Conservation (phyloP, 202 grass and related monocot species). For the Panicum hallii region DNA sequence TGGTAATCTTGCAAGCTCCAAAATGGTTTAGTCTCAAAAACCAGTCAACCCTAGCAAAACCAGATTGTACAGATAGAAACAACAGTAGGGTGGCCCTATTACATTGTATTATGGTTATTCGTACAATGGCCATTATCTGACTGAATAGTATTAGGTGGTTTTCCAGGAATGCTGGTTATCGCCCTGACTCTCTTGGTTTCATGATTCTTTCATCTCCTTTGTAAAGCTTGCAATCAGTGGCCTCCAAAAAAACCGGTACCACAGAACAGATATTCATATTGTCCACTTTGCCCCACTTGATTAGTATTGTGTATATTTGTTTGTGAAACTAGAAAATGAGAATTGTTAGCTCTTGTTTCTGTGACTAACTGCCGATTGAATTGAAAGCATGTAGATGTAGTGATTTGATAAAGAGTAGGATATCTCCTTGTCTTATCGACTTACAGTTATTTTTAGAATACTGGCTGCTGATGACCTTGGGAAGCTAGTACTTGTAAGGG, state of each 20-base stretch:
- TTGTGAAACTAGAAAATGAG: not conserved
- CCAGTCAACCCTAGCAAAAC: not conserved
- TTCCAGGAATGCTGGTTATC: conserved; percentile 10
- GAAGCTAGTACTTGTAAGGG: not conserved
- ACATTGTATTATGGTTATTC: not conserved
- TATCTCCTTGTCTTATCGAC: not conserved
- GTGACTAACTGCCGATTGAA: not conserved
- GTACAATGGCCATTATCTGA: not conserved
- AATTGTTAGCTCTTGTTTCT: not conserved
- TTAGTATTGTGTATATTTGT: not conserved
- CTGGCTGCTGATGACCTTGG: not conserved
- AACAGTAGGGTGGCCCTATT: too few relatives aligned
- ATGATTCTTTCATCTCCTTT: conserved; percentile 32
- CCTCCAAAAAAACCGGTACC: not conserved
- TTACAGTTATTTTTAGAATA: not conserved
- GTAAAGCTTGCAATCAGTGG: conserved; percentile 4
- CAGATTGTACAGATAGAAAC: not conserved
- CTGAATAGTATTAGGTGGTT: not conserved
- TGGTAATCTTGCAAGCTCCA: not conserved
- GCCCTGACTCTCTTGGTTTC: conserved; percentile 2
- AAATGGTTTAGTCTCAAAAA: not conserved
- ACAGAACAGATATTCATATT: not conserved
- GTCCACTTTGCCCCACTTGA: not conserved
- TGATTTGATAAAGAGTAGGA: not conserved
- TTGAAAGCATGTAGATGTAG: not conserved